Conservation (phyloP, 2,329 filamentous ascomycete species). For the Pyricularia sp. region DNA sequence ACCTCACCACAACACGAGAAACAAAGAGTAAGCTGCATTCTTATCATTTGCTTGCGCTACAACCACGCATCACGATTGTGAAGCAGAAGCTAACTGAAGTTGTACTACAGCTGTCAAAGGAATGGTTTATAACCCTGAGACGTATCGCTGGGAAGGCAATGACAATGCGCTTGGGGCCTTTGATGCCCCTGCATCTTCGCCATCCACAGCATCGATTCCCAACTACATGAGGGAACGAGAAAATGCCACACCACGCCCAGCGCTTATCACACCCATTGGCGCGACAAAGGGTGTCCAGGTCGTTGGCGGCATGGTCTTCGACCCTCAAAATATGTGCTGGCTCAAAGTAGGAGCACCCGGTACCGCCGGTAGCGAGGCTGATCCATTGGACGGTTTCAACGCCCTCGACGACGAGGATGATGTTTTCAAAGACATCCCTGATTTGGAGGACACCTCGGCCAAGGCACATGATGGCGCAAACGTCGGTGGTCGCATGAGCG, state of each 20-base stretch:
- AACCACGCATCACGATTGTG: conserved; percentile 80
- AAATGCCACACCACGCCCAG: conserved; percentile 52
- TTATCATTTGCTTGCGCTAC: neutral
- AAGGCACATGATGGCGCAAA: conserved; percentile 35
- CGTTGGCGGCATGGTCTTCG: conserved; percentile 97
- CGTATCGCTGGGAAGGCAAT: conserved; percentile 92
- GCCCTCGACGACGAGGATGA: conserved; percentile 82
- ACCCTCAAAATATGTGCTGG: conserved; percentile 97
- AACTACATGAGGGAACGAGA: conserved; percentile 46
- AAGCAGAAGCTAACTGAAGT: conserved; percentile 43
- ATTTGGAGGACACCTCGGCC: conserved; percentile 63
- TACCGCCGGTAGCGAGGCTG: conserved; percentile 31
- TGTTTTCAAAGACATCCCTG: conserved; percentile 89
- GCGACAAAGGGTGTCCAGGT: conserved; percentile 81
- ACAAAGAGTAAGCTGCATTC: conserved; percentile 61
- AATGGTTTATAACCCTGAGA: conserved; percentile 88
- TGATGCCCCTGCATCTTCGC: conserved; percentile 51
- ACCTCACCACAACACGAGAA: conserved; percentile 64
- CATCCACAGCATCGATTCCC: conserved; percentile 37
- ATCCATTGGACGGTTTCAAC: conserved; percentile 55
- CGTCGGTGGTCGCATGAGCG: conserved; percentile 44
- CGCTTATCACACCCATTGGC: conserved; percentile 86
- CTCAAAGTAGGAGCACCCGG: conserved; percentile 58
- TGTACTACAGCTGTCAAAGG: conserved; percentile 64
- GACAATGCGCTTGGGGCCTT: conserved; percentile 77